These are phyloP conservation scores for Chimonanthus salicifolius DNA, from an alignment of 164 flowering plant species.

Conservation along the genomic window DNA sequence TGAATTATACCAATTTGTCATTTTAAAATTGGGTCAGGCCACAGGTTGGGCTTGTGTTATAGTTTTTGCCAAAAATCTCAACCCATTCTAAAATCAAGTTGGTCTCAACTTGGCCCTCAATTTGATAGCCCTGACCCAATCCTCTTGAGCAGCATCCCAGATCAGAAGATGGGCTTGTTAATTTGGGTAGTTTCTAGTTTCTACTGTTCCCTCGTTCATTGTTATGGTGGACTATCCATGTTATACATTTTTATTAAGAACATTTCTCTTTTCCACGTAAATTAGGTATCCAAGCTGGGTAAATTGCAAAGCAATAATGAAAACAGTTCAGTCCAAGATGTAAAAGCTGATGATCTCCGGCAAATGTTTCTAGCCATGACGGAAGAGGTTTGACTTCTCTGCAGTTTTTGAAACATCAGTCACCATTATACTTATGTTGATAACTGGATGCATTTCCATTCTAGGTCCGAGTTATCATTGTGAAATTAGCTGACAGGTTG, in stretches of 20 bases:
- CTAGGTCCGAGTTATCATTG: constrained; percentile 97
- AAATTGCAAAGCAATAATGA: constrained; percentile 70
- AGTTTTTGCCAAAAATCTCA: too few relatives aligned
- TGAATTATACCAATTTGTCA: too few relatives aligned
- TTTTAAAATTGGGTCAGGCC: too few relatives aligned
- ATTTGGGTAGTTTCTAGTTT: too few relatives aligned
- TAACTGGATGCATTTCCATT: constrained; percentile 1
- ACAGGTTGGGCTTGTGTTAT: too few relatives aligned
- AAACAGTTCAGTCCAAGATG: constrained; percentile 76
- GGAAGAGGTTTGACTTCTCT: constrained; percentile 58
- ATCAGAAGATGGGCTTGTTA: too few relatives aligned
- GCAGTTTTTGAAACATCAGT: background rate
- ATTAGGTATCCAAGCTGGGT: constrained; percentile 94
- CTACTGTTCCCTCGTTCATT: background rate
- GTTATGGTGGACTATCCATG: background rate
- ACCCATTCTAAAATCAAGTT: too few relatives aligned
- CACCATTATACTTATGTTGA: background rate
- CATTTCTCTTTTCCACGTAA: constrained; percentile 1
- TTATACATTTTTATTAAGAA: background rate
- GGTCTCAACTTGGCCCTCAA: too few relatives aligned
- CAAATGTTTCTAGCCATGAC: constrained; percentile 99
- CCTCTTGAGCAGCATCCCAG: too few relatives aligned
- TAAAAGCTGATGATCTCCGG: constrained; percentile 92
- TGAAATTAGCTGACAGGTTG: constrained; percentile 96
- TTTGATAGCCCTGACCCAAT: too few relatives aligned